Percentiles rank a stretch among this genome's conserved stretches.
phyloP scores from a whole-genome alignment of 2,329 filamentous ascomycete genomes.

The Alternaria sp. region DNA sequence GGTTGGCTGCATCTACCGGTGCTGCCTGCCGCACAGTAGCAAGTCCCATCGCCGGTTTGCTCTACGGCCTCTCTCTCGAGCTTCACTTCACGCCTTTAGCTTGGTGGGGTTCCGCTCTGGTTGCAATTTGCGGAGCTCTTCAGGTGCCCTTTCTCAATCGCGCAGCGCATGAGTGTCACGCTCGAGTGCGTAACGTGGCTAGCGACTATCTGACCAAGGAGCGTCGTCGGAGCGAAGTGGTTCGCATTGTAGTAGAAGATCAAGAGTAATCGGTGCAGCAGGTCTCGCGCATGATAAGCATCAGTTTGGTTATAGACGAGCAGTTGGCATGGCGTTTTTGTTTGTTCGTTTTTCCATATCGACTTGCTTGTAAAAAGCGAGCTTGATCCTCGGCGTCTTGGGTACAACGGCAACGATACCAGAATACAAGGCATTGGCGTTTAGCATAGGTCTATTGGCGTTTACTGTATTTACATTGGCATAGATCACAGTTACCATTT shows the following conservation, averaged over 20 bases:
- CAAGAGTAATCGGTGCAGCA: conserved; percentile 4
- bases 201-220: conserved; percentile 28
- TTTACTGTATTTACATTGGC: neutral
- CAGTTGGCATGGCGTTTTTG: neutral
- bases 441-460: conserved; percentile 1
- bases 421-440: neutral
- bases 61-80: conserved; percentile 68
- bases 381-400: conserved; percentile 4
- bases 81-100: conserved; percentile 66
- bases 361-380: neutral
- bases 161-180: conserved; percentile 49
- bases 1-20: conserved; percentile 73
- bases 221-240: conserved; percentile 22
- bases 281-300: neutral
- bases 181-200: conserved; percentile 32
- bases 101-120: conserved; percentile 65
- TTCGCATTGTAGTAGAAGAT: conserved; percentile 37
- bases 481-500: neutral
- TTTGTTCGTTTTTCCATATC: neutral
- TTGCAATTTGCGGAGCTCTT: conserved; percentile 62
- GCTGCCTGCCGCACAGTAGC: conserved; percentile 73
- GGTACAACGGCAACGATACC: conserved; percentile 2
- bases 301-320: neutral
- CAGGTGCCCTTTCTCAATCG: conserved; percentile 64
- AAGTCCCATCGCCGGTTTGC: conserved; percentile 69